Conservation (phyloP, 1,139 yeast species). For the Meyerozyma guilliermondii region DNA sequence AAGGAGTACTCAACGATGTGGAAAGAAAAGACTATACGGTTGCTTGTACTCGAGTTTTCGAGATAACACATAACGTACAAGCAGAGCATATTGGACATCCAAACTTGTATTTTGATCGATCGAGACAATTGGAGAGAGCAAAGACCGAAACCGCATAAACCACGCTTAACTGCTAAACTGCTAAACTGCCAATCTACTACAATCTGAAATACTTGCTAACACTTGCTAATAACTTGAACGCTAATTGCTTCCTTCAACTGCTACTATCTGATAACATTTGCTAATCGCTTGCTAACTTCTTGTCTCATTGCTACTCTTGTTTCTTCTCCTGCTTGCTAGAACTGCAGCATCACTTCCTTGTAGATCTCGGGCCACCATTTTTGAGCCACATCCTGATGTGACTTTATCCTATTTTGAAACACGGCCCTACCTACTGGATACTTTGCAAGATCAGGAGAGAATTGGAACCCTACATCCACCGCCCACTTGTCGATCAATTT, state of each 20-base stretch:
- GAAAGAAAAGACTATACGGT: conserved; percentile 65
- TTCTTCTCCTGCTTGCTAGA: conserved; percentile 5
- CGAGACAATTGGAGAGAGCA: conserved; percentile 41
- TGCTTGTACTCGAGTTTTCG: conserved; percentile 90
- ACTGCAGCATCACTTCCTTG: conserved; percentile 22
- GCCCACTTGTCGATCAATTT: conserved; percentile 22
- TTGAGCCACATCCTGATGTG: conserved; percentile 64
- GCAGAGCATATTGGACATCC: conserved; percentile 77
- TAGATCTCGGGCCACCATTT: conserved; percentile 56
- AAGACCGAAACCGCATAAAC: conserved; percentile 1
- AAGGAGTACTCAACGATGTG: conserved; percentile 62
- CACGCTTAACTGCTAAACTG: neutral
- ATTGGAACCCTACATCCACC: conserved; percentile 49
- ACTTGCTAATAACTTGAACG: neutral
- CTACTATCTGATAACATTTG: neutral
- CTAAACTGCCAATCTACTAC: neutral
- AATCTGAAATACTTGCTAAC: neutral
- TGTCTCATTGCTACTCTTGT: no score
- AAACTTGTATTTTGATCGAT: conserved; percentile 78
- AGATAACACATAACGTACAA: conserved; percentile 58
- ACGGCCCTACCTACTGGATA: conserved; percentile 56
- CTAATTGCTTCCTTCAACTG: neutral
- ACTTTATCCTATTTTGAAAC: conserved; percentile 56
- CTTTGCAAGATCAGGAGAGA: conserved; percentile 36
- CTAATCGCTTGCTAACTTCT: neutral